Percentiles rank a stretch among this genome's conserved stretches.
phyloP scores from a whole-genome alignment of 176 grass and related monocot genomes.

The Avena atlantica region DNA sequence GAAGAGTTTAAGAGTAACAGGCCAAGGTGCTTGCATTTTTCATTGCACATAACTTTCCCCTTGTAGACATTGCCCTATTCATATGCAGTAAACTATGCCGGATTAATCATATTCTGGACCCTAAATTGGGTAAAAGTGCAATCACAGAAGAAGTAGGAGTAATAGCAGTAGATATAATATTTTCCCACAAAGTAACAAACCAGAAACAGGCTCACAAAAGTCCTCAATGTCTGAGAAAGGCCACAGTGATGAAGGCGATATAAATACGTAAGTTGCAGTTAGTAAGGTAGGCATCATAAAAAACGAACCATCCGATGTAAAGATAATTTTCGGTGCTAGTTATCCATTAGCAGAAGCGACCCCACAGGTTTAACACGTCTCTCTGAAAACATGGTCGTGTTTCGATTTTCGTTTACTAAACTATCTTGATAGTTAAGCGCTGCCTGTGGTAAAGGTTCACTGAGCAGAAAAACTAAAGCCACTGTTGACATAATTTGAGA shows the following conservation, averaged over 20 bases:
- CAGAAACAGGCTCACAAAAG: slow-evolving; percentile 19
- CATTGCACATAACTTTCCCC: neutral
- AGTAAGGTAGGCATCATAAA: slow-evolving; percentile 26
- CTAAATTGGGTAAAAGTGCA: slow-evolving; percentile 26
- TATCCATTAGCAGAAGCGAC: slow-evolving; percentile 10
- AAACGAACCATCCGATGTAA: slow-evolving; percentile 7
- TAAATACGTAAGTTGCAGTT: slow-evolving; percentile 20
- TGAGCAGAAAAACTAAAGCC: slow-evolving; percentile 3
- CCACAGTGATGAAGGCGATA: neutral
- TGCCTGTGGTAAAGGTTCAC: neutral
- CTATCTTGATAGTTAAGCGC: neutral
- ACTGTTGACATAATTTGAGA: slow-evolving; percentile 25
- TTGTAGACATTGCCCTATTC: neutral
- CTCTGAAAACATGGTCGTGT: neutral
- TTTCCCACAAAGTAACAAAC: slow-evolving; percentile 11
- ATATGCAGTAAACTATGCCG: neutral
- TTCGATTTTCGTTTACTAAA: neutral
- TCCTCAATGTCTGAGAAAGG: neutral
- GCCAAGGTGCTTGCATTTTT: neutral
- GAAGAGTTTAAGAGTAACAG: no score
- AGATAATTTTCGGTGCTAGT: slow-evolving; percentile 5
- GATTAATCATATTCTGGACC: neutral
- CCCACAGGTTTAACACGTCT: neutral
- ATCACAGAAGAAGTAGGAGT: neutral
- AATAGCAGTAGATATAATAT: neutral